Conservation (phyloP, 1,284 basidiomycete genomes). For the Xerocomus amazonicus region DNA sequence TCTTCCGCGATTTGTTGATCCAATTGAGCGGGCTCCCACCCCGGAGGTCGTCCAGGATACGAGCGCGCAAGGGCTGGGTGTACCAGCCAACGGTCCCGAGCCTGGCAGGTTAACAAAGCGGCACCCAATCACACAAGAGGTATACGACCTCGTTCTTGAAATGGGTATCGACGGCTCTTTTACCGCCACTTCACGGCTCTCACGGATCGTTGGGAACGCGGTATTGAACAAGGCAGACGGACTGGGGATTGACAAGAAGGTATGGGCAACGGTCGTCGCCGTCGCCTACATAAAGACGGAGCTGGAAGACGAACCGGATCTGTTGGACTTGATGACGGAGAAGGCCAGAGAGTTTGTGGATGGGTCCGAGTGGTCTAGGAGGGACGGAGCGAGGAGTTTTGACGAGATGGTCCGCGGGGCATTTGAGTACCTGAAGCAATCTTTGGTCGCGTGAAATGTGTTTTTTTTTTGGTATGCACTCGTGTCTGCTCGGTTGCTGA, state of each 20-base stretch:
- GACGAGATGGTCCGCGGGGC: constrained; percentile 22
- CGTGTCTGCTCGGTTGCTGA: too few relatives aligned
- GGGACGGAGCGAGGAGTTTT: constrained; percentile 6
- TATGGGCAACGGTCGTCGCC: constrained; percentile 44
- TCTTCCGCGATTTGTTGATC: constrained; percentile 19
- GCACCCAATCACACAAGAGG: constrained; percentile 18
- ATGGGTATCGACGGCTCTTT: constrained; percentile 51
- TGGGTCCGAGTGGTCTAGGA: background rate
- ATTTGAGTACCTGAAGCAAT: constrained; percentile 5
- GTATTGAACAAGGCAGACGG: constrained; percentile 28
- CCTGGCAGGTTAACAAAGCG: background rate
- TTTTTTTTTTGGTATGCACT: background rate
- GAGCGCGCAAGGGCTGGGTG: background rate
- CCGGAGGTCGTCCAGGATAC: constrained; percentile 23
- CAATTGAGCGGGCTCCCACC: constrained; percentile 21
- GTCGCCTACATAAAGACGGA: constrained; percentile 38
- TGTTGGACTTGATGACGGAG: constrained; percentile 35
- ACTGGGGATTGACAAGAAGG: constrained; percentile 19
- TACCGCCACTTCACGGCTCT: constrained; percentile 25
- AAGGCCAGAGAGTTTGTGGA: constrained; percentile 37
- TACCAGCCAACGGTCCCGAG: background rate
- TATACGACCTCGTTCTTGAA: constrained; percentile 36
- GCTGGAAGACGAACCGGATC: constrained; percentile 31
- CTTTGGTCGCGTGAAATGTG: background rate
- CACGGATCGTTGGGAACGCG: constrained; percentile 28